A percentile compares a stretch with the other conserved stretches of the same genome.
Evolutionary conservation across 306 rosid genomes (phyloP).

Genomic region (Dryas drummondii): DNA sequence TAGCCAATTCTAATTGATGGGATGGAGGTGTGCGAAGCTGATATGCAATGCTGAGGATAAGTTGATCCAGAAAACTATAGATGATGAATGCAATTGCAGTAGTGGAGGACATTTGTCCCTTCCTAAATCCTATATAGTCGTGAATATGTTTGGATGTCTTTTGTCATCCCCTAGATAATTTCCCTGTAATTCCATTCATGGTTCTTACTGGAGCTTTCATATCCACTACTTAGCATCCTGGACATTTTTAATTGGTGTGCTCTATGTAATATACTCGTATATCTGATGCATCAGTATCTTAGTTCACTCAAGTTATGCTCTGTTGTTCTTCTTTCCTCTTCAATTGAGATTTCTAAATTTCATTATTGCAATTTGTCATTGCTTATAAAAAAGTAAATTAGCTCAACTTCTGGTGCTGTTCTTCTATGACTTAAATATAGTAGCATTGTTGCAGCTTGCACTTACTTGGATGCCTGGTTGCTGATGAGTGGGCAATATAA

Average conservation of each 20-base stretch:
- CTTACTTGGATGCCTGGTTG: constrained; percentile 12
- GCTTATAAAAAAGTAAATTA: background rate
- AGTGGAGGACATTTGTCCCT: background rate
- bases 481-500: constrained; percentile 26
- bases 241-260: too few species aligned
- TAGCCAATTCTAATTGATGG: background rate
- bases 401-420: constrained; percentile 1
- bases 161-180: background rate
- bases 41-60: constrained; percentile 3
- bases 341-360: background rate
- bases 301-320: background rate
- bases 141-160: constrained; percentile 2
- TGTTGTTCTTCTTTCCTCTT: background rate
- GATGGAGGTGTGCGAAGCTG: background rate
- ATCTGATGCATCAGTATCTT: background rate
- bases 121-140: background rate
- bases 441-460: constrained; percentile 23
- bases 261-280: too few species aligned
- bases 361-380: background rate
- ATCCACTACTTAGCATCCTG: background rate
- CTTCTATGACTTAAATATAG: constrained; percentile 14
- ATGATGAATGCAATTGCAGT: background rate
- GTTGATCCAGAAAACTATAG: background rate
- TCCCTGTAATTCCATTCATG: background rate
- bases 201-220: constrained; percentile 1